phyloP scores from a whole-genome alignment of 306 rosid species.

The Vigna trinervia region DNA sequence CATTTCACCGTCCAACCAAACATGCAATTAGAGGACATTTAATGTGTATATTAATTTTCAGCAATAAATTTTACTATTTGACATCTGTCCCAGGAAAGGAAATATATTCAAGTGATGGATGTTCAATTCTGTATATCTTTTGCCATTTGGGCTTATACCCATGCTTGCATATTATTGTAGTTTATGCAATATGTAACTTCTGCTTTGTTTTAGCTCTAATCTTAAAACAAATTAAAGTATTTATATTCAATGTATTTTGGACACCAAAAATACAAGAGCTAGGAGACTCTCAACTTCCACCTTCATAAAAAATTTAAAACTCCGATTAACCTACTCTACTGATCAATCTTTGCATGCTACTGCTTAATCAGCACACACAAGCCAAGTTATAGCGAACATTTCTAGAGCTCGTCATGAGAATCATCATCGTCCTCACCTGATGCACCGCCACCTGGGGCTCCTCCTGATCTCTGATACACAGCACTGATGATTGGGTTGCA shows the following conservation, averaged over 20 bases:
- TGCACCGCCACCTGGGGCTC: slow-evolving; percentile 77
- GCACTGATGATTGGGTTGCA: slow-evolving; percentile 94
- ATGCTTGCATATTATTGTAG: no score
- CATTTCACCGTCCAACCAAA: no score
- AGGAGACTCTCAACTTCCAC: slow-evolving; percentile 44
- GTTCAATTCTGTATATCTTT: no score
- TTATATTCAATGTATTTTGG: slow-evolving; percentile 40
- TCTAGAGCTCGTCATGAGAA: slow-evolving; percentile 87
- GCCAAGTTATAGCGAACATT: slow-evolving; percentile 22
- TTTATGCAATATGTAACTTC: no score
- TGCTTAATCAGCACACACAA: slow-evolving; percentile 23
- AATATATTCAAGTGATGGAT: no score
- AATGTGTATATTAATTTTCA: no score
- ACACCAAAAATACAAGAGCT: slow-evolving; percentile 52
- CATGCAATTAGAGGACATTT: no score
- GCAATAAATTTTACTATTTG: no score
- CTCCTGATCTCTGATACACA: slow-evolving; percentile 87
- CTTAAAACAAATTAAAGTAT: slow-evolving; percentile 42
- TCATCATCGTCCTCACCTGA: slow-evolving; percentile 77
- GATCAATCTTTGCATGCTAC: slow-evolving; percentile 44
- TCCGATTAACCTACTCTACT: slow-evolving; percentile 48
- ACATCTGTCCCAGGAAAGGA: no score
- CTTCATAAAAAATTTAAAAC: slow-evolving; percentile 52
- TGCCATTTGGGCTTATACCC: no score
- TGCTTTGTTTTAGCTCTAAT: no score